A percentile compares a stretch with the other conserved stretches of the same genome.
phyloP scores from a whole-genome alignment of 306 rosid genomes.

The Biancaea sappan region DNA sequence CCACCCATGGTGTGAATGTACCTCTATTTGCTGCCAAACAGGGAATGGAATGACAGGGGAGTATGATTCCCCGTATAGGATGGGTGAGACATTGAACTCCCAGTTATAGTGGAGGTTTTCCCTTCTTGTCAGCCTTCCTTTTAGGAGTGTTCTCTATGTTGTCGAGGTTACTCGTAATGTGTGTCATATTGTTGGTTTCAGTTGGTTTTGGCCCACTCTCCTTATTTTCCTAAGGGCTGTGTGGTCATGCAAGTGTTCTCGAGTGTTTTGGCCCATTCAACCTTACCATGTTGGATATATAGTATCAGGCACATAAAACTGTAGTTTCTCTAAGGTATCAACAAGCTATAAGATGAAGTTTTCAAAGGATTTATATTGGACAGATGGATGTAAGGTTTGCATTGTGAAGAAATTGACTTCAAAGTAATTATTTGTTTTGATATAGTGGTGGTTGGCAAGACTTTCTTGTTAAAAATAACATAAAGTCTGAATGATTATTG shows the following conservation, averaged over 20 bases:
- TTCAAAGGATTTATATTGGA: conserved; percentile 2
- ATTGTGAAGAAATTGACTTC: conserved; percentile 6
- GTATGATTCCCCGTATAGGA: too few species aligned
- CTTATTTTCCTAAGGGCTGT: too few species aligned
- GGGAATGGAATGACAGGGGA: too few species aligned
- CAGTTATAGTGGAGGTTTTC: background rate
- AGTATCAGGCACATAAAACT: background rate
- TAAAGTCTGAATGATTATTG: background rate
- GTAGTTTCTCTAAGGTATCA: conserved; percentile 10
- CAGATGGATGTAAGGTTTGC: conserved; percentile 20
- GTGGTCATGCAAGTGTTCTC: too few species aligned
- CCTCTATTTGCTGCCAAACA: background rate
- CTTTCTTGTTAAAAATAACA: background rate
- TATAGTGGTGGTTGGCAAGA: background rate
- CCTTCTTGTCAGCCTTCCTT: background rate
- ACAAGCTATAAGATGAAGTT: conserved; percentile 9
- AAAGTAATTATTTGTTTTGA: background rate
- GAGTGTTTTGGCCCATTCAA: background rate
- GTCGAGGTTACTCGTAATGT: background rate
- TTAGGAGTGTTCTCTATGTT: background rate
- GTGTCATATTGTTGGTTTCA: background rate
- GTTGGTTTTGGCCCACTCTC: background rate
- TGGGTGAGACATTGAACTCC: too few species aligned
- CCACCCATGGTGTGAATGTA: background rate
- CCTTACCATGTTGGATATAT: conserved; percentile 21